phyloP scores from a whole-genome alignment of 1,284 basidiomycete species.

The Xerocomus minutiporus region DNA sequence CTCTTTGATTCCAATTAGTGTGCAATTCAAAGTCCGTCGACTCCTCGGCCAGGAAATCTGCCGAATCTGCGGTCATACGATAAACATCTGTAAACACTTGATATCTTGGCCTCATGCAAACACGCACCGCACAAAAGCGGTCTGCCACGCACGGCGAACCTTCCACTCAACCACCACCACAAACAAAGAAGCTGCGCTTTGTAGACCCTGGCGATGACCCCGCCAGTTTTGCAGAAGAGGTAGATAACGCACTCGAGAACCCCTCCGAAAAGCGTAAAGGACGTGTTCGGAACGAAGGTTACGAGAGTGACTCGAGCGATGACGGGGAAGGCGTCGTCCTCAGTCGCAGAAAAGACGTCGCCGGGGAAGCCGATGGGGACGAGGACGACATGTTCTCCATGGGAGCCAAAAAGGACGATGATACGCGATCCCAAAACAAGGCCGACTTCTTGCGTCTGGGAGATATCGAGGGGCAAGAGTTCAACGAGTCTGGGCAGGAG shows the following conservation, averaged over 20 bases:
- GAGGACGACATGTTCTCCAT: conserved; percentile 89
- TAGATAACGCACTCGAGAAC: conserved; percentile 68
- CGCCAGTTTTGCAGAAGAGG: conserved; percentile 66
- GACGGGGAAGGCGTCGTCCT: conserved; percentile 87
- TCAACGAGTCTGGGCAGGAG: conserved; percentile 52
- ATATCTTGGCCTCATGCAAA: conserved; percentile 34
- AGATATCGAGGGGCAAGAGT: conserved; percentile 95
- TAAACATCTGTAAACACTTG: conserved; percentile 22
- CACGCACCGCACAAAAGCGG: conserved; percentile 53
- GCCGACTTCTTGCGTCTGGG: conserved; percentile 78
- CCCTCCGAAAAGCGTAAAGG: conserved; percentile 56
- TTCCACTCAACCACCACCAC: conserved; percentile 17
- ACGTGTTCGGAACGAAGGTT: conserved; percentile 79
- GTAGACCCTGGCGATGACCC: conserved; percentile 73
- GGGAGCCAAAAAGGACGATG: conserved; percentile 44
- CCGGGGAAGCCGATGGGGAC: conserved; percentile 47
- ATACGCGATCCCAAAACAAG: conserved; percentile 46
- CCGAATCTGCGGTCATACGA: not conserved
- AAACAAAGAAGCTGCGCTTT: conserved; percentile 75
- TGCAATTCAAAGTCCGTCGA: not conserved
- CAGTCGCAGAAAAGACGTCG: conserved; percentile 58
- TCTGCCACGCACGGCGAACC: conserved; percentile 44
- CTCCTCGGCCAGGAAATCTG: too few relatives aligned
- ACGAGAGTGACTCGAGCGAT: conserved; percentile 90
- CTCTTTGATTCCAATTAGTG: not conserved